A percentile compares a stretch with the other conserved stretches of the same genome.
Evolutionary conservation across 805 yeast genomes (phyloP).

Genomic region (Spathaspora arborariae): DNA sequence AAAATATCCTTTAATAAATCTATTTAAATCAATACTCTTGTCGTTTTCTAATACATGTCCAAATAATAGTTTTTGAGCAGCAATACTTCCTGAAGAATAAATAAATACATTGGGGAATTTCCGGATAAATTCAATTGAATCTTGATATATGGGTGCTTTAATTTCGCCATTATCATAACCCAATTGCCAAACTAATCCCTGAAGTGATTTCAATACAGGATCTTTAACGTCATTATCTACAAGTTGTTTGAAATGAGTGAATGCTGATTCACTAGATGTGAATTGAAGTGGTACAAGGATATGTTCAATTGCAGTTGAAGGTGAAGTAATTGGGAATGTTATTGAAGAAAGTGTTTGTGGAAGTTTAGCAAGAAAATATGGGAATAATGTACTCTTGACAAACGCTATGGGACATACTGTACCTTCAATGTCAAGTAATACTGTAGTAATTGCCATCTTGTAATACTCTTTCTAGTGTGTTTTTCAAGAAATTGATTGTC

Average conservation of each 20-base stretch:
- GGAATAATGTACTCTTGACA: constrained; percentile 75
- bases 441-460: constrained; percentile 9
- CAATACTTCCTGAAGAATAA: constrained; percentile 86
- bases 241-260: constrained; percentile 49
- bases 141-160: constrained; percentile 71
- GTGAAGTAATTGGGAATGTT: constrained; percentile 27
- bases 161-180: constrained; percentile 80
- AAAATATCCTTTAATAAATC: constrained; percentile 60
- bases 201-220: constrained; percentile 69
- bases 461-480: not conserved
- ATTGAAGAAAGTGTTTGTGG: constrained; percentile 35
- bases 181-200: constrained; percentile 76
- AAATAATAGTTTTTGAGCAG: constrained; percentile 81
- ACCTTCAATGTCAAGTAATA: constrained; percentile 82
- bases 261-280: constrained; percentile 22
- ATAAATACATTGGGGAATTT: constrained; percentile 47
- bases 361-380: constrained; percentile 59
- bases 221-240: constrained; percentile 73
- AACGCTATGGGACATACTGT: constrained; percentile 90
- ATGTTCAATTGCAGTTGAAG: constrained; percentile 20
- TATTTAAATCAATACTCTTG: constrained; percentile 47
- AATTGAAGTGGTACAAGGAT: constrained; percentile 19
- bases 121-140: constrained; percentile 59
- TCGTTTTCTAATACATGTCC: constrained; percentile 49
- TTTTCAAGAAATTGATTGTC: too few species aligned